A percentile compares a stretch with the other conserved stretches of the same genome.
Conservation (phyloP, 441 rosid genomes). For the Populus trichocarpa region DNA sequence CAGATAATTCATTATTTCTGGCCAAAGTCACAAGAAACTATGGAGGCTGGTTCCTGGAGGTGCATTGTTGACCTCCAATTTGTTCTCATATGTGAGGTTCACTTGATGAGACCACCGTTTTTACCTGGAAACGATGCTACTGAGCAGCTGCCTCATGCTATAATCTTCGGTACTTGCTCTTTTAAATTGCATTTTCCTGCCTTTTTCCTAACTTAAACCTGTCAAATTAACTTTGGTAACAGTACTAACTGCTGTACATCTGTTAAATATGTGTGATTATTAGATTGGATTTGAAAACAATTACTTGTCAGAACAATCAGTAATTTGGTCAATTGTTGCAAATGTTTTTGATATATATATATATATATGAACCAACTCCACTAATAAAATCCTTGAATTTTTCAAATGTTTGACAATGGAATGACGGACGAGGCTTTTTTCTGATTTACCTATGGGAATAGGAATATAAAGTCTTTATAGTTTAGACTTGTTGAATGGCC, state of each 20-base stretch:
- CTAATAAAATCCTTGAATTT: constrained; percentile 9
- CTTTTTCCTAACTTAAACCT: neutral
- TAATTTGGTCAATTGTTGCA: neutral
- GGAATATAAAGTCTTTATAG: neutral
- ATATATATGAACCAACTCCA: constrained; percentile 23
- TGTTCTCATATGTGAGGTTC: neutral
- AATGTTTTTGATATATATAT: neutral
- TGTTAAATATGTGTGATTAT: neutral
- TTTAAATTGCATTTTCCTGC: neutral
- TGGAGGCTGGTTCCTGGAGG: neutral
- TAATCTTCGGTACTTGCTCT: neutral
- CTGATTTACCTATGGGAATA: neutral
- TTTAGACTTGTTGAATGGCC: constrained; percentile 10
- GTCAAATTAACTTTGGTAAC: no score
- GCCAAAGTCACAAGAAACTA: neutral
- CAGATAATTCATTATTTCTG: neutral
- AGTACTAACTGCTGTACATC: neutral
- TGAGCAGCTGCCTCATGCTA: neutral
- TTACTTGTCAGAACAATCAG: neutral
- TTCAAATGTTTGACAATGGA: constrained; percentile 10
- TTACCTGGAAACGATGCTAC: neutral
- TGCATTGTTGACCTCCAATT: neutral
- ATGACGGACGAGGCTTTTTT: neutral
- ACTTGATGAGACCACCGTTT: neutral
- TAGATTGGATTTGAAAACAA: neutral